A percentile compares a stretch with the other conserved stretches of the same genome.
These are phyloP conservation scores for Carpinus fangiana DNA, from an alignment of 306 rosid genomes.

Conservation along the genomic window DNA sequence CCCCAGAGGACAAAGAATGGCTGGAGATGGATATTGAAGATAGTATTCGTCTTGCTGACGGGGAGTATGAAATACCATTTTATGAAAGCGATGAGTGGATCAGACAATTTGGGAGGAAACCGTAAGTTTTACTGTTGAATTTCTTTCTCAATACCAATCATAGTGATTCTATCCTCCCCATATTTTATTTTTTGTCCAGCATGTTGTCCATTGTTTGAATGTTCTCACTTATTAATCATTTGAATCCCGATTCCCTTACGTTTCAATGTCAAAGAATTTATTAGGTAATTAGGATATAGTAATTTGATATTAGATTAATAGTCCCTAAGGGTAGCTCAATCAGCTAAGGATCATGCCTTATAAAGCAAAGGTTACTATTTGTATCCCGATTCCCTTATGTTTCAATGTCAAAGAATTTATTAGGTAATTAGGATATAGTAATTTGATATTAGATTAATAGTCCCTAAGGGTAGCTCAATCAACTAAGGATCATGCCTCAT, in stretches of 20 bases:
- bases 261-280: not conserved
- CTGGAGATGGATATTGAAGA: slow-evolving; percentile 96
- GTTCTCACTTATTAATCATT: not conserved
- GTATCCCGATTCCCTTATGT: not conserved
- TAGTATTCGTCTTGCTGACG: slow-evolving; percentile 56
- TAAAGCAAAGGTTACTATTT: too few species aligned
- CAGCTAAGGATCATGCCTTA: too few species aligned
- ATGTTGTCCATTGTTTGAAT: not conserved
- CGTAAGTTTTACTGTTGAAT: slow-evolving; percentile 54
- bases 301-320: not conserved
- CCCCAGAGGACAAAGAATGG: slow-evolving; percentile 84
- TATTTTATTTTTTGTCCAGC: not conserved
- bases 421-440: not conserved
- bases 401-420: not conserved
- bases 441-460: not conserved
- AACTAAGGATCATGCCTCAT: too few species aligned
- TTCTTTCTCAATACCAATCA: not conserved
- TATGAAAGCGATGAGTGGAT: slow-evolving; percentile 84
- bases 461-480: too few species aligned
- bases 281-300: not conserved
- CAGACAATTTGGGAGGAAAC: slow-evolving; percentile 60
- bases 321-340: too few species aligned
- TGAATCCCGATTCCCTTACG: not conserved
- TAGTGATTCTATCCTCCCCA: not conserved
- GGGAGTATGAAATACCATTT: slow-evolving; percentile 59